Evolutionary conservation across 192 early-diverging fungal genomes (phyloP).

Genomic region (Coemansia sp.): DNA sequence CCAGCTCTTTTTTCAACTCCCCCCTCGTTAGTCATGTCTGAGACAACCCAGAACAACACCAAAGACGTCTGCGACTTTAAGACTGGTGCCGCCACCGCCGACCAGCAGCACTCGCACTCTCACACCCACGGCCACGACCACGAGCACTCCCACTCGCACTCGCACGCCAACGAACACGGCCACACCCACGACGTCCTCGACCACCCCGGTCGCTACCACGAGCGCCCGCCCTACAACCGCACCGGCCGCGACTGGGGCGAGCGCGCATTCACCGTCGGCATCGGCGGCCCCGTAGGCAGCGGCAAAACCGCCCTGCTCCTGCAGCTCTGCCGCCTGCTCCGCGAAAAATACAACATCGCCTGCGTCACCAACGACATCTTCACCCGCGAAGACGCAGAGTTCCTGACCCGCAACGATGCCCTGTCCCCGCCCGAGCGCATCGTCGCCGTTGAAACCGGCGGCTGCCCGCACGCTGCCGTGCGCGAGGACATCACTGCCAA

Average conservation of each 20-base stretch:
- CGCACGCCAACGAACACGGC: slow-evolving; percentile 68
- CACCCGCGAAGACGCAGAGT: slow-evolving; percentile 95
- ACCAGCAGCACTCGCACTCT: slow-evolving; percentile 10
- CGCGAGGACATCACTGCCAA: slow-evolving; percentile 97
- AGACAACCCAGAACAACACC: slow-evolving; percentile 3
- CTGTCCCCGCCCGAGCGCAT: slow-evolving; percentile 80
- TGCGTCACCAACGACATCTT: slow-evolving; percentile 99
- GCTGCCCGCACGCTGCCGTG: slow-evolving; percentile 94
- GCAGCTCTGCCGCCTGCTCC: slow-evolving; percentile 79
- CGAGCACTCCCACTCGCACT: slow-evolving; percentile 52
- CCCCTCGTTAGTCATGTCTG: neutral
- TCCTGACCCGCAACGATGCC: slow-evolving; percentile 85
- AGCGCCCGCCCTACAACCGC: slow-evolving; percentile 71
- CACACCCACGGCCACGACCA: slow-evolving; percentile 30
- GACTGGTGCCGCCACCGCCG: slow-evolving; percentile 5
- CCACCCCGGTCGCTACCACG: slow-evolving; percentile 76
- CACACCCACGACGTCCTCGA: slow-evolving; percentile 92
- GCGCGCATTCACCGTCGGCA: slow-evolving; percentile 91
- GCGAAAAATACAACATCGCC: slow-evolving; percentile 78
- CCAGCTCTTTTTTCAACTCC: neutral
- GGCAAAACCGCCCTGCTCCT: slow-evolving; percentile 95
- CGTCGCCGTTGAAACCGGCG: slow-evolving; percentile 92
- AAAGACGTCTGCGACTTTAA: slow-evolving; percentile 41
- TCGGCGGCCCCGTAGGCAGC: slow-evolving; percentile 93
- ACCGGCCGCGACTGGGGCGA: slow-evolving; percentile 82